Base-by-base conservation (phyloP, 257 asterid genomes). In the Solanum paucissectum region DNA sequence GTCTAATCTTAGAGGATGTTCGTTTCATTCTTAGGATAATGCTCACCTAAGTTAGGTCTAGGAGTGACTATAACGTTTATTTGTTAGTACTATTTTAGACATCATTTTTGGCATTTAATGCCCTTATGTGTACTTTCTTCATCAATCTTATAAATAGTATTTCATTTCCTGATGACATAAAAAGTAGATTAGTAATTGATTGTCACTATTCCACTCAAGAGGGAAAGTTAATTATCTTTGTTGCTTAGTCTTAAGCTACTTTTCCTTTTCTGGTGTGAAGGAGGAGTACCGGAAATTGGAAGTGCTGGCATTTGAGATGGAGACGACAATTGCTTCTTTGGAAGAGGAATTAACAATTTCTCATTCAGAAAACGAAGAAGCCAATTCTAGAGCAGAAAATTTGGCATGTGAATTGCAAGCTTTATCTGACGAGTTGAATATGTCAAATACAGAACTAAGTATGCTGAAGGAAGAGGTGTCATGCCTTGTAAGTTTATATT, bases 271-370 rank as follows among this genome's bases (percentile, higher is more conserved):
- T 87, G 85, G 46, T 79, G 58, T 90, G 88, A 87, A 97, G 98
- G 96, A 94, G 84, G 99, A 95, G 49, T 94, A 93, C 94, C 93
- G 92, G 93, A 95, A 87, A 87, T 93, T 95, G 91, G 99, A 97
- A 93, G 96, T 93, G 87, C 98, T 97, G 84, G 98, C 98, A 76
- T 95, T 91, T 92, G 98, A 96, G 92, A 95, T 95, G 98, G 99
- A 97, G 90, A 85, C 94, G 52, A 90, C 94, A 90, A 95, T 95
- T 86, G 98, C 93, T 86, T 93, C 98, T 81, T 86, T 97, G 89
- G 98, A 94, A 88, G 98, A 97, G 73, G 95, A 93, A 89, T 88
- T 97, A 88, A 88, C 91, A 83, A 82, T 82, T 58, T 91, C 94
- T 42, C 88, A 87, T 76, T 92, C 49, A 75, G 98, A 95, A 86